phyloP scores from a whole-genome alignment of 306 rosid genomes.

The Sindora glabra region DNA sequence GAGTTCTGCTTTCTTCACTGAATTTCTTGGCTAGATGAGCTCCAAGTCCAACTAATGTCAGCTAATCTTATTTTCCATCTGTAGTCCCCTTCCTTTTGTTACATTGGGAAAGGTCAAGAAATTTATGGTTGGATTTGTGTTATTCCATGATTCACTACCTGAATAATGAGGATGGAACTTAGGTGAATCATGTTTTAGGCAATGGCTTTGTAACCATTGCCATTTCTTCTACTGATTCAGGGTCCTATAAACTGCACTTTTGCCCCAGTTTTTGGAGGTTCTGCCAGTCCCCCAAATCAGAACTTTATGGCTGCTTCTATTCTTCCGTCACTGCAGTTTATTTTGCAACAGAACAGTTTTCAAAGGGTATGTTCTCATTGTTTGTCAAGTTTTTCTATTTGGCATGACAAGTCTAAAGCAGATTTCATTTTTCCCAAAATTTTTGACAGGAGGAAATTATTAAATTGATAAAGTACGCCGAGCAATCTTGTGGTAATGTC shows the following conservation, averaged over 20 bases:
- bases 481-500: too few species aligned
- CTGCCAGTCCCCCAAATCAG: conserved; percentile 42
- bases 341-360: conserved; percentile 68
- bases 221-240: conserved; percentile 41
- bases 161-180: conserved; percentile 26
- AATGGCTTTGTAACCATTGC: conserved; percentile 52
- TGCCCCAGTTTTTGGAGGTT: conserved; percentile 46
- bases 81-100: not conserved
- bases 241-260: conserved; percentile 48
- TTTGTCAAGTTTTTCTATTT: not conserved
- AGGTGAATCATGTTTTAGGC: conserved; percentile 46
- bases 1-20: not conserved
- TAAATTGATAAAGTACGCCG: too few species aligned
- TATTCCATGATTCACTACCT: conserved; percentile 16
- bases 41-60: too few species aligned
- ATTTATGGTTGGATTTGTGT: conserved; percentile 11
- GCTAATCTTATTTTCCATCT: not conserved
- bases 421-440: not conserved
- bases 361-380: conserved; percentile 60
- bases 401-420: conserved; percentile 9
- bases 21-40: too few species aligned
- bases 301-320: conserved; percentile 36
- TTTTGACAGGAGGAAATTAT: too few species aligned
- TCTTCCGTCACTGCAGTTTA: conserved; percentile 63
- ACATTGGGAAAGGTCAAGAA: not conserved